phyloP scores from a whole-genome alignment of 352 stramenopile species.

The Stephanocyclus meneghinianus region DNA sequence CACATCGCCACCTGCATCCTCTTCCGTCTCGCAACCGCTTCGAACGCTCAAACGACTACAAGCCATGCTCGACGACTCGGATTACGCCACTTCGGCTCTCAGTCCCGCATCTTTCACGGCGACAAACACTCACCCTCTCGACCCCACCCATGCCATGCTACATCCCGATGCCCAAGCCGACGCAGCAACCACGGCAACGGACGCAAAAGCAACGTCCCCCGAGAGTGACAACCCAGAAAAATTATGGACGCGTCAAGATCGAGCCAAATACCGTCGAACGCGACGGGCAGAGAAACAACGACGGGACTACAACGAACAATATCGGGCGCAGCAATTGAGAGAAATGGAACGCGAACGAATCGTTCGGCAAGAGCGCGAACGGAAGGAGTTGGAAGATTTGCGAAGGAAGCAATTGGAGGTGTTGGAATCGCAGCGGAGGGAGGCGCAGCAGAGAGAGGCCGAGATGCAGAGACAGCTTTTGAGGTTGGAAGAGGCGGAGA shows the following conservation, averaged over 20 bases:
- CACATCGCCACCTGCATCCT: neutral
- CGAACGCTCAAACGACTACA: constrained; percentile 75
- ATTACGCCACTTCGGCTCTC: constrained; percentile 69
- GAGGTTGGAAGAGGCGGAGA: constrained; percentile 19
- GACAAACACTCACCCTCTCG: constrained; percentile 14
- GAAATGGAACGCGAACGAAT: constrained; percentile 49
- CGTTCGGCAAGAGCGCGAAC: constrained; percentile 37
- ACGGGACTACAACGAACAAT: constrained; percentile 28
- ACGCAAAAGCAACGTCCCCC: constrained; percentile 11
- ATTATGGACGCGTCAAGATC: constrained; percentile 78
- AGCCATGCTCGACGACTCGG: constrained; percentile 78
- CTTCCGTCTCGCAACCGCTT: constrained; percentile 59
- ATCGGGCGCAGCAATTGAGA: constrained; percentile 30
- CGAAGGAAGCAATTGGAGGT: constrained; percentile 40
- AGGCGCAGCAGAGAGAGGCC: constrained; percentile 28
- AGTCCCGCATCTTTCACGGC: constrained; percentile 12
- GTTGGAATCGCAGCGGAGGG: constrained; percentile 21
- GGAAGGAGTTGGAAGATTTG: constrained; percentile 42
- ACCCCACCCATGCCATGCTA: neutral
- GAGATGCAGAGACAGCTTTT: constrained; percentile 25
- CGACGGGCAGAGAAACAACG: constrained; percentile 36
- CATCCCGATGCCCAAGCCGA: neutral
- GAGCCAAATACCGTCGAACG: constrained; percentile 69
- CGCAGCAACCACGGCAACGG: neutral
- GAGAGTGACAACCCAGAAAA: constrained; percentile 21